phyloP scores from a whole-genome alignment of 108 stramenopile species.

The Discostella stelligeroides region DNA sequence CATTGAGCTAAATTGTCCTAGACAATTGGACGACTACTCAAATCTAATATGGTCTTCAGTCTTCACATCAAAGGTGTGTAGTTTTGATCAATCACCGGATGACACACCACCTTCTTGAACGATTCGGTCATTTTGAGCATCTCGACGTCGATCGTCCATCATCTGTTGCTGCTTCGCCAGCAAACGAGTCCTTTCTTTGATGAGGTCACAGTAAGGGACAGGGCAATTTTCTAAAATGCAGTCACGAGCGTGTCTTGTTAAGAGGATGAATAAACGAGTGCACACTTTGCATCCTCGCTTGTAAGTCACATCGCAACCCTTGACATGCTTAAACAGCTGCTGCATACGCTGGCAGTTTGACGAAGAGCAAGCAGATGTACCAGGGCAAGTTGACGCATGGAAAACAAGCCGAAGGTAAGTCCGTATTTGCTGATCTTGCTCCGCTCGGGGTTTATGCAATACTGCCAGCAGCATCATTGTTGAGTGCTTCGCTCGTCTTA shows the following conservation, averaged over 20 bases:
- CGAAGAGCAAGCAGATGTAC: conserved; percentile 62
- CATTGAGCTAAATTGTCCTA: no score
- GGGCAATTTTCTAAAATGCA: conserved; percentile 73
- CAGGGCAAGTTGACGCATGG: conserved; percentile 77
- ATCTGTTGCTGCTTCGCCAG: conserved; percentile 69
- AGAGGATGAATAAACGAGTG: conserved; percentile 75
- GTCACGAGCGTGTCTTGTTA: conserved; percentile 84
- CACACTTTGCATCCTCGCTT: conserved; percentile 85
- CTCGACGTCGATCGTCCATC: conserved; percentile 80
- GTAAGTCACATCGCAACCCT: conserved; percentile 59
- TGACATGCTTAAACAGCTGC: conserved; percentile 66
- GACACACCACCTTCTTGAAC: no score
- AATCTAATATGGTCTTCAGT: no score
- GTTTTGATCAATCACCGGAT: no score
- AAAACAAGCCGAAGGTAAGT: conserved; percentile 80
- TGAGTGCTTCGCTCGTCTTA: conserved; percentile 94
- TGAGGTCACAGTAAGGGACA: conserved; percentile 82
- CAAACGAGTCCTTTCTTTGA: conserved; percentile 65
- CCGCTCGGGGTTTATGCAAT: conserved; percentile 84
- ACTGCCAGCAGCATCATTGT: conserved; percentile 95
- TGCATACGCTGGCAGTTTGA: conserved; percentile 92
- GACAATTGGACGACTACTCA: no score
- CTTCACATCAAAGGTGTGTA: no score
- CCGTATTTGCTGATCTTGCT: conserved; percentile 69
- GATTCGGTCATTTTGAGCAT: conserved; percentile 67